These are phyloP conservation scores for Cladobotryum mycophilum DNA, from an alignment of 2,329 filamentous ascomycete genomes.

Conservation along the genomic window DNA sequence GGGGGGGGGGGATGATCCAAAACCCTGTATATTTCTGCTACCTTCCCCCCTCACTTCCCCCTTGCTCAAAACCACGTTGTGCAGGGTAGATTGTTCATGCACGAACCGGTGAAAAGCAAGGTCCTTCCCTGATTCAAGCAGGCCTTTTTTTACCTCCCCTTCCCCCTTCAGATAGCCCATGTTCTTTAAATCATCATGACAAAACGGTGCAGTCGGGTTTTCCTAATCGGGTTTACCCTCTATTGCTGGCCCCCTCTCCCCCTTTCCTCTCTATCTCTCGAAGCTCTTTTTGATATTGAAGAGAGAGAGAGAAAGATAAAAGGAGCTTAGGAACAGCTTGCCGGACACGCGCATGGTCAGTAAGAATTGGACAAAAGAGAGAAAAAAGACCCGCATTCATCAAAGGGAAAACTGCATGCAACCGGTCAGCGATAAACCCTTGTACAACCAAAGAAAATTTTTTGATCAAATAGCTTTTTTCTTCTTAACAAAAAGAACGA, in stretches of 20 bases:
- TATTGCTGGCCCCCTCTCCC: not conserved
- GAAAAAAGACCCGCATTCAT: not conserved
- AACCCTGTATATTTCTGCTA: not conserved
- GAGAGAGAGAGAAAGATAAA: too few relatives aligned
- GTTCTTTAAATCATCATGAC: not conserved
- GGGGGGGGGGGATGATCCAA: not conserved
- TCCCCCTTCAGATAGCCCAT: too few relatives aligned
- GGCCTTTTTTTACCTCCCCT: too few relatives aligned
- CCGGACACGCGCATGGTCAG: too few relatives aligned
- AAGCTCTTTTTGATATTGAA: too few relatives aligned
- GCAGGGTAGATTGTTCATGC: too few relatives aligned
- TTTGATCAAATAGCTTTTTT: not conserved
- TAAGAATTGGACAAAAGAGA: too few relatives aligned
- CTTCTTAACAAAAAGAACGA: not conserved
- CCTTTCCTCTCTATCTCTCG: too few relatives aligned
- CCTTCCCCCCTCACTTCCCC: not conserved
- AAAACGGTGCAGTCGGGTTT: not conserved
- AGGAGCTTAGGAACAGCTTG: too few relatives aligned
- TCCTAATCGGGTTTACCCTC: not conserved
- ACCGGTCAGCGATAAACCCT: not conserved
- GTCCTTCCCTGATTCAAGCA: too few relatives aligned
- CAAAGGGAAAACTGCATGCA: conserved; percentile 4
- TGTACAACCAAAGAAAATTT: not conserved
- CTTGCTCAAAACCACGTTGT: not conserved
- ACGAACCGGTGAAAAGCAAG: too few relatives aligned